Base-by-base conservation (phyloP, 139 green algal species). In the Chlamydomonas incerta region DNA sequence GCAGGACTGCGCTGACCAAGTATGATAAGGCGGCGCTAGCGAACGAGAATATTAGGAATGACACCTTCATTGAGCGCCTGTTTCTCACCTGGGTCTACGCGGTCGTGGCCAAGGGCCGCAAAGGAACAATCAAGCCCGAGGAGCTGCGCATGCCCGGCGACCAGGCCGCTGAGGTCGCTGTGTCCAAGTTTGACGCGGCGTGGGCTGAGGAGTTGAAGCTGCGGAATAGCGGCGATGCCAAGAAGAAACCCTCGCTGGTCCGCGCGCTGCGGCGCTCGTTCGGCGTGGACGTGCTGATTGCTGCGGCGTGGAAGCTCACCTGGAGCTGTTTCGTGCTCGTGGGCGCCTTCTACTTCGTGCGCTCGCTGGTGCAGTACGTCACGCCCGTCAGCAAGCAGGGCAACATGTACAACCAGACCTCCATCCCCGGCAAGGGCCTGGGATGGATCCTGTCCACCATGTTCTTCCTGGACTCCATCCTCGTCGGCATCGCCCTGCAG, bases 331-430 rank as follows among this genome's bases (percentile, higher is more conserved):
- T 91, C 34, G 90, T 93, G 20, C 47, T 93, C 3, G 37, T 93
- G 5, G 90, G 89, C 34, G 93, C 91, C 69, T 95, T 93, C 89
- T 95, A 91, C 88, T 95, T 95, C 80, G 91, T 92, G 28, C 91
- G 92, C 72, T 92, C 87, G 29, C 83, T 95, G 52, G 90, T 95
- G 72, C 66, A 90, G 72, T 94, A 87, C 58, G 90, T 95, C 55
- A 81, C 83, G 33, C 74, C 82, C 26, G 63, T 80, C 26, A 37
- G 33, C 26, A 87, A 21, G 5, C 35, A 72, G 3, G 23, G 23
- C 23, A 91, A 91, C 80, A 74, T 87, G 52, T 91, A 93, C 81
- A 90, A 95, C 47, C 72, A 71, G 47, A 73, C 76, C 5, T 70
- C 74, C 24, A 72, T 89, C 6, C 83, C 67, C 33, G 46, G 70